phyloP scores from a whole-genome alignment of 768 basidiomycete genomes.

The Phylloporus arenicola region DNA sequence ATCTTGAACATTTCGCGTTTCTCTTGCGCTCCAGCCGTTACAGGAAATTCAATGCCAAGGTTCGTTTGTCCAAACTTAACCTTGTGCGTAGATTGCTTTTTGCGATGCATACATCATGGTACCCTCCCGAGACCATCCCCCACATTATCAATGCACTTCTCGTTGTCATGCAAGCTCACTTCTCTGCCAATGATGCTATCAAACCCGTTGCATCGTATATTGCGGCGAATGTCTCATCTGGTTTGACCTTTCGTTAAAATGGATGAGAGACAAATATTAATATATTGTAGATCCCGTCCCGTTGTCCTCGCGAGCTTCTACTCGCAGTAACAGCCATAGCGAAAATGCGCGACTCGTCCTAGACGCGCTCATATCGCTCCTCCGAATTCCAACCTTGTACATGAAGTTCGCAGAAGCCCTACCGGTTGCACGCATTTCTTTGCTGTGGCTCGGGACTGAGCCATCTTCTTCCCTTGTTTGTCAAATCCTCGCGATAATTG shows the following conservation, averaged over 20 bases:
- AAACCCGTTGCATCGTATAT: slow-evolving; percentile 85
- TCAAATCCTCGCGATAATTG: slow-evolving; percentile 56
- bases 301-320: slow-evolving; percentile 3
- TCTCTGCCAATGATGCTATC: slow-evolving; percentile 67
- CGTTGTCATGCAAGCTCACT: slow-evolving; percentile 57
- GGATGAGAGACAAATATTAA: background rate
- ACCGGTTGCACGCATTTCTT: slow-evolving; percentile 71
- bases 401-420: slow-evolving; percentile 68
- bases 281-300: slow-evolving; percentile 1
- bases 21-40: slow-evolving; percentile 70
- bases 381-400: slow-evolving; percentile 53
- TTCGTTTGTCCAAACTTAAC: slow-evolving; percentile 65
- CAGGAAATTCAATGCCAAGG: slow-evolving; percentile 70
- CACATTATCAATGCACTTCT: slow-evolving; percentile 57
- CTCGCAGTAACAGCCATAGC: slow-evolving; percentile 27
- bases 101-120: slow-evolving; percentile 76
- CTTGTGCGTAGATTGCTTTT: slow-evolving; percentile 76
- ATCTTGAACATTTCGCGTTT: slow-evolving; percentile 77
- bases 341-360: slow-evolving; percentile 67
- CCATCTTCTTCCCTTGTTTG: slow-evolving; percentile 56
- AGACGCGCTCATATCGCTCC: slow-evolving; percentile 54
- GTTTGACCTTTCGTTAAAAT: slow-evolving; percentile 34
- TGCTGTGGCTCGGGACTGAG: slow-evolving; percentile 76
- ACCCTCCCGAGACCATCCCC: slow-evolving; percentile 43
- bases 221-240: slow-evolving; percentile 69